Percentiles rank a stretch among this genome's conserved stretches.
Evolutionary conservation across 345 rosid species (phyloP).

Genomic region (Eutrema heterophyllum): DNA sequence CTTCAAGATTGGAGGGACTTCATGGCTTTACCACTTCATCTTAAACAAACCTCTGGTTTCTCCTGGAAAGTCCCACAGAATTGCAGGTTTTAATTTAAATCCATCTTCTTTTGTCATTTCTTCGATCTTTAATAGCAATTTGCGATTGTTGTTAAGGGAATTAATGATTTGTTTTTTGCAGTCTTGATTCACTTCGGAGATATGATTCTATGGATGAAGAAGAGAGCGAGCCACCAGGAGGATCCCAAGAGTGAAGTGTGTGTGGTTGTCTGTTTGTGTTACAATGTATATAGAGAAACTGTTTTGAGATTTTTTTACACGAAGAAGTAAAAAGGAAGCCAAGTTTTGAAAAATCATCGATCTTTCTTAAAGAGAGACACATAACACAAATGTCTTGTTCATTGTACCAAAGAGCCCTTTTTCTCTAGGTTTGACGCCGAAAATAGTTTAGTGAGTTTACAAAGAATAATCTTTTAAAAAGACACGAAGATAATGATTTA

Average conservation of each 20-base stretch:
- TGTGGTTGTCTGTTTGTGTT: neutral
- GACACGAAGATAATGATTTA: neutral
- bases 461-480: too few relatives aligned
- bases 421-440: neutral
- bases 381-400: neutral
- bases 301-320: neutral
- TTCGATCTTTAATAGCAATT: neutral
- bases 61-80: constrained; percentile 76
- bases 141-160: neutral
- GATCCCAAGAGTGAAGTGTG: constrained; percentile 19
- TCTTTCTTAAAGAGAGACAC: neutral
- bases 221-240: constrained; percentile 14
- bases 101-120: neutral
- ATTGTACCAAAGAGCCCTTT: neutral
- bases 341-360: neutral
- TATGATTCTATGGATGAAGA: constrained; percentile 18
- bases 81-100: constrained; percentile 51
- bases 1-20: constrained; percentile 71
- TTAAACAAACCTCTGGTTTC: constrained; percentile 38
- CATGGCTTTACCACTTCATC: constrained; percentile 49
- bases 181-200: constrained; percentile 44
- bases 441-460: too few relatives aligned
- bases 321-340: neutral
- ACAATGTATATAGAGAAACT: constrained; percentile 19
- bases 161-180: constrained; percentile 13